Base-by-base conservation (phyloP, 345 rosid genomes). In the Gossypium turneri region DNA sequence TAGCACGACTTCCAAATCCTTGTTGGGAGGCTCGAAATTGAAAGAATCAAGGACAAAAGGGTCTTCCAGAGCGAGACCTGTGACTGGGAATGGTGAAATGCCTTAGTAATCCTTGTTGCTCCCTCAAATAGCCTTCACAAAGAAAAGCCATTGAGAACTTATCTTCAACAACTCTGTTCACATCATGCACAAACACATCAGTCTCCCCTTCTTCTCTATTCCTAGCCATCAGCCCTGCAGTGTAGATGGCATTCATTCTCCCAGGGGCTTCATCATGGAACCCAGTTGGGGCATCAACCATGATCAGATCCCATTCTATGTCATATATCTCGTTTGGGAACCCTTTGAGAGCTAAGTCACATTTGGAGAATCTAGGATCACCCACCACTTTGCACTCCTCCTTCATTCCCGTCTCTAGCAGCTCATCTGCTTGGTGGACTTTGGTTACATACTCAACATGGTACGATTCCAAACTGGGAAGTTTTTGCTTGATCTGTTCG, bases 191-290 rank as follows among this genome's bases (percentile, higher is more conserved):
- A 73, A 93, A 91, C 75, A 91, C 89, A 56, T 95, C 87, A 0
- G 96, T 95, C 74, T 93, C 92, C 53, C 96, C 94, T 1, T 70
- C 88, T n/a, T 76, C 63, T 77, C 81, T 73, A 79, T 89, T 90
- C 82, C 99, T 83, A 1, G 92, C 98, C 94, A 90, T 91, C 93
- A 90, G 85, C 22, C 97, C 99, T 0, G 94, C 96, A 0, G 97
- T 90, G 77, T 89, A 92, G 60, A 93, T 90, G 0, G 98, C 90
- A 1, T 83, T 88, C 99, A 91, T 95, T 78, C 99, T 87, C 74
- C 97, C 96, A 0, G 98, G 99, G 3, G 96, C 93, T 57, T 91
- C 96, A 5, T 87, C 88, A 20, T 86, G 84, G 81, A 88, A 93
- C 2, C 96, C 98, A 0, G 93, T 89, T 0, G 96, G 96, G 1